Evolutionary conservation across 2,329 filamentous ascomycete species (phyloP).

Genomic region (Penicillium olsonii): DNA sequence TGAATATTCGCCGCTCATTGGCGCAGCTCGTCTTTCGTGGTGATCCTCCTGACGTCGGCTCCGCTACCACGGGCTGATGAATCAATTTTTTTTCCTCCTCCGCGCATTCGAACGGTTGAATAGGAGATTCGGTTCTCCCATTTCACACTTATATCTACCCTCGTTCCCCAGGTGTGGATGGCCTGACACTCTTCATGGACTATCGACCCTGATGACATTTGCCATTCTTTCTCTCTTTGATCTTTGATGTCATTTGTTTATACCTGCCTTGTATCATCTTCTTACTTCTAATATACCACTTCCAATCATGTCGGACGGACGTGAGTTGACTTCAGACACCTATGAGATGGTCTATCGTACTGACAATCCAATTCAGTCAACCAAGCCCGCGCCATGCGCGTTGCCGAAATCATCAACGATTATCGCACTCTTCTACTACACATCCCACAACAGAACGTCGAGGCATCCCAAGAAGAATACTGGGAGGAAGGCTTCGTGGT

Average conservation of each 20-base stretch:
- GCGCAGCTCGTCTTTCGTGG: constrained; percentile 31
- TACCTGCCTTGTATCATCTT: constrained; percentile 2
- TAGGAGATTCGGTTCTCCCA: constrained; percentile 4
- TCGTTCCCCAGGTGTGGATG: constrained; percentile 1
- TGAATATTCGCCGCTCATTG: constrained; percentile 28
- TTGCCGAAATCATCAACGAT: constrained; percentile 65
- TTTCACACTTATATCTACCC: constrained; percentile 9
- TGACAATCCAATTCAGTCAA: constrained; percentile 52
- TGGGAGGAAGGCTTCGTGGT: constrained; percentile 61
- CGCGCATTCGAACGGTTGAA: constrained; percentile 16
- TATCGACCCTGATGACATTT: constrained; percentile 6
- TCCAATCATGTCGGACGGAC: constrained; percentile 56
- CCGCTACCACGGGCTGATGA: constrained; percentile 21
- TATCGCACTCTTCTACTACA: constrained; percentile 63
- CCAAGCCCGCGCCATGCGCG: constrained; percentile 62
- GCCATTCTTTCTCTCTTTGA: constrained; percentile 9
- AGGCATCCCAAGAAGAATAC: constrained; percentile 56
- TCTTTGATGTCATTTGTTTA: constrained; percentile 5
- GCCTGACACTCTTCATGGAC: constrained; percentile 5
- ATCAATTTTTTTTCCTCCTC: constrained; percentile 3
- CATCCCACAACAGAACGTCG: constrained; percentile 56
- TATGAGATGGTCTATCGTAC: constrained; percentile 2
- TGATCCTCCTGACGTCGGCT: constrained; percentile 27
- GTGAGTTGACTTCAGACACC: constrained; percentile 41
- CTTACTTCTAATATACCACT: constrained; percentile 14